Conservation (phyloP, 345 rosid genomes). For the Eucalyptus marginata region DNA sequence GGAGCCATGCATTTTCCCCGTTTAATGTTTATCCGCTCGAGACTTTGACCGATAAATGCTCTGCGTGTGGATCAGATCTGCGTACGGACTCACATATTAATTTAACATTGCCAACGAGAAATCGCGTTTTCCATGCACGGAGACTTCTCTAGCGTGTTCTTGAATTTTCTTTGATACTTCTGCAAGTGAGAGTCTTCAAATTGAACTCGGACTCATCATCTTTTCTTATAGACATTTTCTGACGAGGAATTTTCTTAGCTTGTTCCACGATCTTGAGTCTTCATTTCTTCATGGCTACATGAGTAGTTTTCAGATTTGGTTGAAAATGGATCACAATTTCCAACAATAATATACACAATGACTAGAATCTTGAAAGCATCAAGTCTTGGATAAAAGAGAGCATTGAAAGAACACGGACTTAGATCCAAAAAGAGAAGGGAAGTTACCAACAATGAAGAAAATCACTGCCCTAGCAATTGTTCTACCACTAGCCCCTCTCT, state of each 20-base stretch:
- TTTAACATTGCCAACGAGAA: background rate
- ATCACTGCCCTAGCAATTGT: background rate
- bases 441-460: too few relatives aligned
- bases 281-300: background rate
- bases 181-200: background rate
- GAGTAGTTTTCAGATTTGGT: fast-evolving
- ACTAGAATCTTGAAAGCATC: background rate
- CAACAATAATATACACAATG: background rate
- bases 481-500: background rate
- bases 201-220: background rate
- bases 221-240: too few relatives aligned
- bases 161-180: background rate
- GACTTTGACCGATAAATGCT: too few relatives aligned
- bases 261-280: background rate
- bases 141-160: background rate
- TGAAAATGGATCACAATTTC: background rate
- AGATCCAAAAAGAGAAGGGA: background rate
- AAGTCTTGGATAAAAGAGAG: background rate
- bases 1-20: too few relatives aligned
- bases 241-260: background rate
- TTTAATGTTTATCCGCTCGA: too few relatives aligned
- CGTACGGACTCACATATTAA: too few relatives aligned
- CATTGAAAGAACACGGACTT: background rate
- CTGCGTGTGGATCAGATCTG: too few relatives aligned
- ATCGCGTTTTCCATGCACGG: background rate